Base-by-base conservation (phyloP, 805 yeast genomes). In the Saccharomycopsis sp. region DNA sequence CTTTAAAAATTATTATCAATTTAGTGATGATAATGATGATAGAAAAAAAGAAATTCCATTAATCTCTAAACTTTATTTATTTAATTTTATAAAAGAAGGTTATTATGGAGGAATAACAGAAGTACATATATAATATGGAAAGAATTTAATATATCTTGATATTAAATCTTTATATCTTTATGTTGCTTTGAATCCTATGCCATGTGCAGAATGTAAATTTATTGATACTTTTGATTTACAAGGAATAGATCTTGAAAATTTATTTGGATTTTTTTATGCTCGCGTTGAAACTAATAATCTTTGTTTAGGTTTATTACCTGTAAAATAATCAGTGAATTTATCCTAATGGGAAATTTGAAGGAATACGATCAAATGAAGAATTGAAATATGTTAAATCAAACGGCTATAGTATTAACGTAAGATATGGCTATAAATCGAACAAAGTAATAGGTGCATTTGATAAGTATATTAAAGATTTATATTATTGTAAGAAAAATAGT, bases 1-100 rank as follows among this genome's bases (percentile, higher is more conserved):
- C 37, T 36, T 36, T 46, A 48, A 31, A 38, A 27, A 20, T 31
- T 16, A 24, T 27, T 42, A 48, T 46, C 17, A 19, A 27, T 17
- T 8, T 7, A 16, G 13, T 32, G 16, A 41, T 21, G 27, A 27
- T 33, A 47, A 33, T 28, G 27, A 21, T 37, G 13, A 37, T 11
- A 37, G 9, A 13, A 20, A 19, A 37, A 24, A 37, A 11, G 40
- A 16, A 11, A n/a, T n/a, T n/a, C n/a, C n/a, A n/a, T n/a, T n/a
- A n/a, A n/a, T n/a, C n/a, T n/a, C n/a, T n/a, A n/a, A n/a, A n/a
- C n/a, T n/a, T n/a, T 11, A 17, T 13, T 21, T 37, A 24, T 20
- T 11, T 21, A 37, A 17, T 23, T 37, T 37, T 37, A 37, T 37
- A 13, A 19, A 14, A 20, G 38, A 20, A 21, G 29, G 38, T 13